Base-by-base conservation (phyloP, 495 filamentous ascomycete genomes). In the Xylaria acuta region DNA sequence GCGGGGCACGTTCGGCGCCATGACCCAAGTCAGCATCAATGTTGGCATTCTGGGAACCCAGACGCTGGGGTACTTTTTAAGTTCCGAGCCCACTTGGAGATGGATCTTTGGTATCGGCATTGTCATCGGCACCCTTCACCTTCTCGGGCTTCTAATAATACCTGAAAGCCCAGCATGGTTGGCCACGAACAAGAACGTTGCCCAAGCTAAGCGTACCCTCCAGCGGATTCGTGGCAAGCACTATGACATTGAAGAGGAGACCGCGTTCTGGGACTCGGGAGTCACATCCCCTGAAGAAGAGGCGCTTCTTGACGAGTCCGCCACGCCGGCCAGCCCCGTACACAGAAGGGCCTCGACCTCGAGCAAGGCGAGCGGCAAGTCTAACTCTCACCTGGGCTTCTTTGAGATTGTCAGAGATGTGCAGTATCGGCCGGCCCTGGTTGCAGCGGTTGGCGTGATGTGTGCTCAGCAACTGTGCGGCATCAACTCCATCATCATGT, bases 401-500 rank as follows among this genome's bases (percentile, higher is more conserved):
- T 75, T 92, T 30, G 82, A 88, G 67, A 90, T 92, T 18, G 75
- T 93, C 18, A 85, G 80, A 3, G 87, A 94, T 71, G 87, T 91
- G 3, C 77, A 85, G 22, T 92, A 92, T 75, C 91, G 92, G 7
- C 91, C 91, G 0, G 93, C 93, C 27, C 90, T 97, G 51, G 82
- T 97, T 69, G 93, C 94, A 3, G 94, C 98, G 18, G 88, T 95
- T 25, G 93, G 90, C 5, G 90, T 97, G 73, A 98, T 98, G 97
- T 83, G 95, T 45, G 91, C 93, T 11, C 96, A 99, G 76, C 96
- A 99, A 77, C 85, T 99, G 30, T 92, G 90, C 40, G 95, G 95
- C 36, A 94, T 99, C 83, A 99, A 99, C 85, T 94, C 92, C 68
- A 94, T 98, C 75, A 91, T 99, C 80, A 97, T 99, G 94, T 98